Conservation (phyloP, 768 basidiomycete species). For the Serendipita sp. region DNA sequence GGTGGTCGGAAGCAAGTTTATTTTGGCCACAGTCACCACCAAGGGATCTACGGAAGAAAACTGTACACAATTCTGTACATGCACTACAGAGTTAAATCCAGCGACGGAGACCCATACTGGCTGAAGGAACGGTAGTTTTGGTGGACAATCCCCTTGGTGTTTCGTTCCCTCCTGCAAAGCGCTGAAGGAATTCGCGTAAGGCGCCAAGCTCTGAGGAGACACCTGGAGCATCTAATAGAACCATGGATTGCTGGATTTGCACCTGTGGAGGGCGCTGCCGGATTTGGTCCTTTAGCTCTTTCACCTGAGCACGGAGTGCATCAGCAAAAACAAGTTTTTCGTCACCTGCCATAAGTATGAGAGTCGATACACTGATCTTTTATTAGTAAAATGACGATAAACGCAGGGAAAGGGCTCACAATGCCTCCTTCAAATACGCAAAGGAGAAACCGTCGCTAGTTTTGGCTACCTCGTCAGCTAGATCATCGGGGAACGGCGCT, state of each 20-base stretch:
- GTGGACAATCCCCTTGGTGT: background rate
- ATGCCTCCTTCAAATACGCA: conserved; percentile 78
- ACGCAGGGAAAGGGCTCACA: conserved; percentile 32
- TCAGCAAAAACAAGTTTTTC: conserved; percentile 30
- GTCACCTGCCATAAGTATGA: conserved; percentile 45
- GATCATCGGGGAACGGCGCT: conserved; percentile 48
- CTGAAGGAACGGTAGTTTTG: background rate
- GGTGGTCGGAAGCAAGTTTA: too few relatives aligned
- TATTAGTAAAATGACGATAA: background rate
- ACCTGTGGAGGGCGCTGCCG: background rate
- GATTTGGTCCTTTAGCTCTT: conserved; percentile 40
- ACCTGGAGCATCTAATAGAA: background rate
- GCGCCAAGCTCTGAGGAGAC: background rate
- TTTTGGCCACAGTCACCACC: too few relatives aligned
- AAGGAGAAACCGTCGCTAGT: conserved; percentile 59
- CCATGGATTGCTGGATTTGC: background rate
- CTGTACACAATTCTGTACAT: too few relatives aligned
- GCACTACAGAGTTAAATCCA: background rate
- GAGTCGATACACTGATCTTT: conserved; percentile 44
- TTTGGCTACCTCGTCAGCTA: conserved; percentile 42
- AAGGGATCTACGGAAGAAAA: too few relatives aligned
- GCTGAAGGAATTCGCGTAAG: background rate
- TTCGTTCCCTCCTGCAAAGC: background rate
- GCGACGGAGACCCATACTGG: background rate
- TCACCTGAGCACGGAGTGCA: conserved; percentile 25